Base-by-base conservation (phyloP, 371 early-diverging fungal genomes). In the Circinella umbellata region DNA sequence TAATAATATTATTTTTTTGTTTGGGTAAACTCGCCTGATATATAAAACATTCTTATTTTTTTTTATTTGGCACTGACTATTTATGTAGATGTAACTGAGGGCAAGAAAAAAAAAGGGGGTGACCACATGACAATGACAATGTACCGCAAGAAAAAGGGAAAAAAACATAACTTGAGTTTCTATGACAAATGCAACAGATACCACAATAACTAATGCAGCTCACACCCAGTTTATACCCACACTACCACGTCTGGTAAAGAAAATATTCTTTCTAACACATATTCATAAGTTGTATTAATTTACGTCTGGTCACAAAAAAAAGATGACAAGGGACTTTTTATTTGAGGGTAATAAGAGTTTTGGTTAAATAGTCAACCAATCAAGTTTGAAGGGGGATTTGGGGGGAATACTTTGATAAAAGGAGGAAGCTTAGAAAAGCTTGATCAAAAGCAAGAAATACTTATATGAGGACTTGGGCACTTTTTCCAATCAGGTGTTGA, bases 401-500 rank as follows among this genome's bases (percentile, higher is more conserved):
- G 51, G 42, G 42, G 42, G 51, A 4, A n/a, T 57, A 1, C 1
- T 6, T 27, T 34, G 57, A 17, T 57, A 51, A 17, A n/a, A n/a
- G 57, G n/a, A 5, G 57, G 27, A 27, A 27, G 27, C 27, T 27
- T 27, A 27, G 27, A 27, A 27, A 27, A 27, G 27, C 27, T 27
- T 27, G 27, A 27, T 27, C 27, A 27, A 27, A 27, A 27, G 27
- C 27, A 27, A 27, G 27, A 27, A 27, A 27, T 27, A 27, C 0
- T 27, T 27, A 27, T 27, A 27, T 27, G 27, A 27, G 27, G 27
- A 27, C 27, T 27, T 27, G 57, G 34, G 57, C 57, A 27, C 57
- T 27, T 57, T 42, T 42, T 53, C 34, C 20, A 18, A 57, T 57
- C 57, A 57, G 57, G 57, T 57, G 57, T 57, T n/a, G 57, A 57